A percentile compares a stretch with the other conserved stretches of the same genome.
These are phyloP conservation scores for Rhizoclosmatium globosum DNA, from an alignment of 192 early-diverging fungal genomes.

Conservation along the genomic window DNA sequence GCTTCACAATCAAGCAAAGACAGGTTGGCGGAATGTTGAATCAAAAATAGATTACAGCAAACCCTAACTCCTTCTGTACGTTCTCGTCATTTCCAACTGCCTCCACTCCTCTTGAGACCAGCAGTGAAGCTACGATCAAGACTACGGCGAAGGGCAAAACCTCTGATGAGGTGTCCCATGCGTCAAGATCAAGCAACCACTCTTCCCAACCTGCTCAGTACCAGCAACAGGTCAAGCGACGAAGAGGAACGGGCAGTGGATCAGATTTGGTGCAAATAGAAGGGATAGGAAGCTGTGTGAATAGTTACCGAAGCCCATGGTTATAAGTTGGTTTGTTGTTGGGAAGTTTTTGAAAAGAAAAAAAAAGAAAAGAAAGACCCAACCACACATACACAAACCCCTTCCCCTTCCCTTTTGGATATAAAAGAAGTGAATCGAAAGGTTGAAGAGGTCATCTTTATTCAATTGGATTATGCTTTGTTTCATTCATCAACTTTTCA, in stretches of 20 bases:
- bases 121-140: background rate
- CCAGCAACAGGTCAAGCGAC: background rate
- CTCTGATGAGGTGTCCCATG: slow-evolving; percentile 6
- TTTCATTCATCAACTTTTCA: too few species aligned
- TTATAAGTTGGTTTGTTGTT: background rate
- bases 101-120: background rate
- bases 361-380: background rate
- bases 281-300: background rate
- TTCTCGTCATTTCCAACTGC: slow-evolving; percentile 3
- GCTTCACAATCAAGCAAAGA: background rate
- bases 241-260: background rate
- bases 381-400: too few species aligned
- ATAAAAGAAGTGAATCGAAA: too few species aligned
- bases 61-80: background rate
- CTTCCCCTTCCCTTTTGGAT: too few species aligned
- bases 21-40: background rate
- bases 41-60: background rate
- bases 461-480: too few species aligned
- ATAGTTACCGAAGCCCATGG: slow-evolving; percentile 35
- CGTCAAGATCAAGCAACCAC: background rate
- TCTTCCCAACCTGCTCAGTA: background rate
- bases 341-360: slow-evolving; percentile 12
- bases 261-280: slow-evolving; percentile 29
- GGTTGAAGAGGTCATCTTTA: too few species aligned
- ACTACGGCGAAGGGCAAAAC: background rate